Evolutionary conservation across 371 early-diverging fungal species (phyloP).

Genomic region (Lichtheimia corymbifera): DNA sequence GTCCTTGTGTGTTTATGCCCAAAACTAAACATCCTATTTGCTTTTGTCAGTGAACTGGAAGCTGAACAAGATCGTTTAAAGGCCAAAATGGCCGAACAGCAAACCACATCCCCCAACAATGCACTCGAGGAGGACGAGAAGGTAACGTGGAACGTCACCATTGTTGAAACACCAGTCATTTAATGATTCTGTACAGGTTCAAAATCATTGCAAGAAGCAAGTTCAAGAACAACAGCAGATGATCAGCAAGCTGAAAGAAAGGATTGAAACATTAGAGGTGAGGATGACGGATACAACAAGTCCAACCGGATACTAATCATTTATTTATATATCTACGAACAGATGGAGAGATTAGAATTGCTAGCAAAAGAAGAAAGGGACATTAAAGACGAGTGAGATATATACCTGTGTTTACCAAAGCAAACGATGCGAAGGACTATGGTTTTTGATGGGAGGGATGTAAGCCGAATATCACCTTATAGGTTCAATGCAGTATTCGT

Average conservation of each 20-base stretch:
- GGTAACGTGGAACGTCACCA: background rate
- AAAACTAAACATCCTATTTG: background rate
- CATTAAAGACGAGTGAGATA: too few relatives aligned
- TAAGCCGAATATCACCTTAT: too few relatives aligned
- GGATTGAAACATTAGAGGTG: conserved; percentile 33
- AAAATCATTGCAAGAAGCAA: conserved; percentile 13
- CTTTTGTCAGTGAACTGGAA: background rate
- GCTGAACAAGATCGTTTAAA: conserved; percentile 4
- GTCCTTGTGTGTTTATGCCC: background rate
- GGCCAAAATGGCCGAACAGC: background rate
- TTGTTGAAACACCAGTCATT: background rate
- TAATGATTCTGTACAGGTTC: background rate
- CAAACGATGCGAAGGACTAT: too few relatives aligned
- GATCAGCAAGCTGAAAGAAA: conserved; percentile 21
- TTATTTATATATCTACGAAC: background rate
- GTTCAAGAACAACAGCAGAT: conserved; percentile 14
- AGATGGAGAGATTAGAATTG: background rate
- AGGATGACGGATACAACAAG: conserved; percentile 3
- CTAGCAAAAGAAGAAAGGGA: too few relatives aligned
- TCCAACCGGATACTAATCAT: background rate
- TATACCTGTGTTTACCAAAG: too few relatives aligned
- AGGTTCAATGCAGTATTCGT: too few relatives aligned
- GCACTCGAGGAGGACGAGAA: conserved; percentile 5
- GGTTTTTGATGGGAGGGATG: too few relatives aligned
- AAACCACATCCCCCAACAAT: background rate